These are phyloP conservation scores for Neoboletus subvelutipes DNA, from an alignment of 768 basidiomycete species.

Conservation along the genomic window DNA sequence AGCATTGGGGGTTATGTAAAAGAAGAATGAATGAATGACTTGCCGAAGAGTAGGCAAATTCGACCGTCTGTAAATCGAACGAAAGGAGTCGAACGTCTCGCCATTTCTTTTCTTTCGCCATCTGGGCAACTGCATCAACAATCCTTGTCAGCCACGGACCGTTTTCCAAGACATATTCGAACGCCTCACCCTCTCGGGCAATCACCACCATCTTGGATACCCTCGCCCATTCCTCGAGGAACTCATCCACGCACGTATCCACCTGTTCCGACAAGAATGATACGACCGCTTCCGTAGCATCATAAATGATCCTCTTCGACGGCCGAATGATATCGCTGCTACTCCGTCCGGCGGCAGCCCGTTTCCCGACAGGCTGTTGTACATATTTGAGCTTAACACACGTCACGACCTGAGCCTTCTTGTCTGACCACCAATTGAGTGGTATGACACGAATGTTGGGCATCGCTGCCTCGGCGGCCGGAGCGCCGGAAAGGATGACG, in stretches of 20 bases:
- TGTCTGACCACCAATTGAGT: conserved; percentile 88
- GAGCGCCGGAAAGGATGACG: conserved; percentile 77
- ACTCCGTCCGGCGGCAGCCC: conserved; percentile 51
- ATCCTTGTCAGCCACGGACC: not conserved
- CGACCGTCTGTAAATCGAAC: conserved; percentile 91
- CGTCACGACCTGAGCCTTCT: conserved; percentile 78
- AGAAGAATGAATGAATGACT: conserved; percentile 8
- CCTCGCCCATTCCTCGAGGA: conserved; percentile 89
- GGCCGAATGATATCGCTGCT: conserved; percentile 67
- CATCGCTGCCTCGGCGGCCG: conserved; percentile 91
- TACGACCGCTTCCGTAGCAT: conserved; percentile 84
- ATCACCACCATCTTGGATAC: conserved; percentile 95
- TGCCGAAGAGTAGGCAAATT: conserved; percentile 76
- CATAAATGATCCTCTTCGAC: conserved; percentile 86
- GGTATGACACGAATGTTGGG: conserved; percentile 88
- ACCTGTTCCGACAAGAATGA: conserved; percentile 87
- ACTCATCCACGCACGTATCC: conserved; percentile 85
- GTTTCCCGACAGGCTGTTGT: conserved; percentile 78
- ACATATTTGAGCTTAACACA: conserved; percentile 90
- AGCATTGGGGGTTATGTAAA: not conserved
- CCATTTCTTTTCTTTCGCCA: conserved; percentile 74
- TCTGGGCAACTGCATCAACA: conserved; percentile 63
- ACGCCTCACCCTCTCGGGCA: conserved; percentile 73
- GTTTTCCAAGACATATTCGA: not conserved
- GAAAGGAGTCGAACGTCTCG: conserved; percentile 77